phyloP scores from a whole-genome alignment of 192 early-diverging fungal species.

The Backusella morwellensis region DNA sequence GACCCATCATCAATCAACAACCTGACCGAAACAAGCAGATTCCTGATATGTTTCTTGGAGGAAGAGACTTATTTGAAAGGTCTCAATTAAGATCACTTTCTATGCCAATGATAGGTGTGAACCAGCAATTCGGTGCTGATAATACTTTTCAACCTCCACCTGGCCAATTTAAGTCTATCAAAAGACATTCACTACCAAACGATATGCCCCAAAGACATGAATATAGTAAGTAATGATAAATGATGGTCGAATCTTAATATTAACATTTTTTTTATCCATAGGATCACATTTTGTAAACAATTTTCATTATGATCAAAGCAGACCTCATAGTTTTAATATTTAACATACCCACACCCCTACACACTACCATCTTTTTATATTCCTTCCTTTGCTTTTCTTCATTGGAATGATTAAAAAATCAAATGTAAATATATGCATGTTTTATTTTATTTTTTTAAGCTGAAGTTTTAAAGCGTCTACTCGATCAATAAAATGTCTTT shows the following conservation, averaged over 20 bases:
- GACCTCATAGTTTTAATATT: neutral
- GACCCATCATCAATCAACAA: neutral
- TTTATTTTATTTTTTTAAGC: no score
- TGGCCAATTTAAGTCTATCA: neutral
- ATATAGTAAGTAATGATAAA: neutral
- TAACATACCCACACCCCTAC: neutral
- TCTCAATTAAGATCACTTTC: neutral
- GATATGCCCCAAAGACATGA: neutral
- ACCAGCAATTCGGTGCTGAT: neutral
- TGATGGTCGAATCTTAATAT: neutral
- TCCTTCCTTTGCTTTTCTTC: neutral
- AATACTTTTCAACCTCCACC: neutral
- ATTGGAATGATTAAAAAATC: neutral
- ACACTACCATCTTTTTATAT: neutral
- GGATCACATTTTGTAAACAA: neutral
- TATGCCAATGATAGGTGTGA: neutral
- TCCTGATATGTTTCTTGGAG: conserved; percentile 1
- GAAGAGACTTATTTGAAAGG: conserved; percentile 6
- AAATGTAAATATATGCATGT: neutral
- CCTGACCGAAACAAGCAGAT: neutral
- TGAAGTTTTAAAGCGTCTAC: no score
- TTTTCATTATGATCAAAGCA: neutral
- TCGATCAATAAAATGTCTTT: no score
- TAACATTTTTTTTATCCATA: neutral
- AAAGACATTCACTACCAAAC: neutral